A percentile compares a stretch with the other conserved stretches of the same genome.
phyloP scores from a whole-genome alignment of 1,284 basidiomycete species.

The Papiliotrema laurentii region DNA sequence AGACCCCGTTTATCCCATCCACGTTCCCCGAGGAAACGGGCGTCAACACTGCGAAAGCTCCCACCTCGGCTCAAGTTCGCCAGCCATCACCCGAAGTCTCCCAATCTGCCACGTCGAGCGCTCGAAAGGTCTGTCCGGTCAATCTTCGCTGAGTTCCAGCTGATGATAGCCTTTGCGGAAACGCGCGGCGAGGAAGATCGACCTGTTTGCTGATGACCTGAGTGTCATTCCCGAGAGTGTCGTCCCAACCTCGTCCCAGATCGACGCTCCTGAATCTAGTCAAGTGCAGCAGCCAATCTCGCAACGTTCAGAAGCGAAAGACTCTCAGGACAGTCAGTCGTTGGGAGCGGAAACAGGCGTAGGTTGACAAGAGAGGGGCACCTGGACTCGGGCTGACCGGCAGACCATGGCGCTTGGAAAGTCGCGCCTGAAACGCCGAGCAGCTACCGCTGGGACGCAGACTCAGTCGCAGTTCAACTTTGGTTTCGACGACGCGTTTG shows the following conservation, averaged over 20 bases:
- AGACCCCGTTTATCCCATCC: conserved; percentile 24
- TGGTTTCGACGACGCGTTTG: conserved; percentile 9
- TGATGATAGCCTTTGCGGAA: conserved; percentile 2
- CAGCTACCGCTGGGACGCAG: conserved; percentile 3
- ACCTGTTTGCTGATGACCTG: conserved; percentile 5
- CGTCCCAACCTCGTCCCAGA: not conserved
- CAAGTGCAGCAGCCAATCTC: not conserved
- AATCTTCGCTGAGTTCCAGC: not conserved
- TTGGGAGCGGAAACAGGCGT: not conserved
- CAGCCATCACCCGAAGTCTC: not conserved
- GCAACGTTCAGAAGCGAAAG: not conserved
- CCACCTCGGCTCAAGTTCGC: not conserved
- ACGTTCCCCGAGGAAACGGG: conserved; percentile 30
- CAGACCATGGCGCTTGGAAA: not conserved
- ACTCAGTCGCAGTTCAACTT: conserved; percentile 14
- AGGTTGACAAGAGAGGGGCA: not conserved
- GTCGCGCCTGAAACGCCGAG: conserved; percentile 12
- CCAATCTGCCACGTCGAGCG: not conserved
- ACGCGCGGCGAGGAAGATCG: conserved; percentile 2
- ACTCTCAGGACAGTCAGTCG: not conserved
- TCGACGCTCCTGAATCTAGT: not conserved
- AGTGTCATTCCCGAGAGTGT: conserved; percentile 1
- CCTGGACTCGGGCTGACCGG: not conserved
- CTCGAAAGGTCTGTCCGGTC: not conserved
- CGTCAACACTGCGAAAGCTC: not conserved